phyloP scores from a whole-genome alignment of 1,139 yeast genomes.

The Hyphopichia burtonii region DNA sequence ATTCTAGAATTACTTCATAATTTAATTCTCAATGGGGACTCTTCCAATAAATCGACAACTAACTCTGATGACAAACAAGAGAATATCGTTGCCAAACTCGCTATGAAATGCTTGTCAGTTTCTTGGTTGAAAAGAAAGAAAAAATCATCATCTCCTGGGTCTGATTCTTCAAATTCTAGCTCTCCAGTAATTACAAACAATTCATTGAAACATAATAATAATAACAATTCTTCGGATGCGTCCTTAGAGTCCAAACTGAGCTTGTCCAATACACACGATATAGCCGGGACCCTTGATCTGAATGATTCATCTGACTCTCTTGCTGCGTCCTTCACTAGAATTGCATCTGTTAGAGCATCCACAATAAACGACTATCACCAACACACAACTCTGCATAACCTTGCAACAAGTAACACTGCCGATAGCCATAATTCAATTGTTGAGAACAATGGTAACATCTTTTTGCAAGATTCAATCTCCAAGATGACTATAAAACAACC shows the following conservation, averaged over 20 bases:
- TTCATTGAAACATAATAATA: not conserved
- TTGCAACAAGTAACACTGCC: slow-evolving; percentile 3
- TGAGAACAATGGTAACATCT: slow-evolving; percentile 1
- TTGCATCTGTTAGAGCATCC: slow-evolving; percentile 40
- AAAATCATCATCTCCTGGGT: not conserved
- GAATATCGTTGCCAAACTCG: slow-evolving; percentile 54
- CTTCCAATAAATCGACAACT: not conserved
- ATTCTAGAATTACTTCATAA: slow-evolving; percentile 51
- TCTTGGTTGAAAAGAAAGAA: slow-evolving; percentile 47
- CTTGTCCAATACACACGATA: slow-evolving; percentile 1
- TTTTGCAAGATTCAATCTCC: not conserved
- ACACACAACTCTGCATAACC: slow-evolving; percentile 34
- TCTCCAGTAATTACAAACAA: not conserved
- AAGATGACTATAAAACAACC: not conserved
- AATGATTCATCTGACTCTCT: slow-evolving; percentile 23
- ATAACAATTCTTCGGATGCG: slow-evolving; percentile 5
- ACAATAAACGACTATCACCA: slow-evolving; percentile 37
- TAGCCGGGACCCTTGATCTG: not conserved
- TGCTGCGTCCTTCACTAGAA: slow-evolving; percentile 27
- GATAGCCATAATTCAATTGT: not conserved
- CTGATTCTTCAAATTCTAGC: not conserved
- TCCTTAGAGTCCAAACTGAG: slow-evolving; percentile 5
- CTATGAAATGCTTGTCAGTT: slow-evolving; percentile 60
- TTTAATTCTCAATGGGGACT: slow-evolving; percentile 32
- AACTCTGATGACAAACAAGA: slow-evolving; percentile 16